Conservation (phyloP, 768 basidiomycete genomes). For the Hericium alpestre region DNA sequence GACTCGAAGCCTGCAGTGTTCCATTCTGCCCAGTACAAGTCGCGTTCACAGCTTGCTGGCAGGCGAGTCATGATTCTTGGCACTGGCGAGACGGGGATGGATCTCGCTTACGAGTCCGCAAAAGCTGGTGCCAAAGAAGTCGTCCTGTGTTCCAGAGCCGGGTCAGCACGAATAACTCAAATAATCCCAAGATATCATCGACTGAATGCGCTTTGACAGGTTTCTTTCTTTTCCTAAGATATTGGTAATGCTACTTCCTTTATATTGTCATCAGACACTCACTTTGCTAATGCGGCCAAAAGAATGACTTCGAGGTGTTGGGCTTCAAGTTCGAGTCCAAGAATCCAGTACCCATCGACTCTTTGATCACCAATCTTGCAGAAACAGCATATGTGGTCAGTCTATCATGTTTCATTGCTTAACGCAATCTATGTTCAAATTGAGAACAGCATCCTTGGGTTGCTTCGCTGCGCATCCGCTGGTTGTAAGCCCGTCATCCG, state of each 20-base stretch:
- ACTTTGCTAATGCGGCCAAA: background rate
- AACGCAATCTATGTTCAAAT: background rate
- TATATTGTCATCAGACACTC: background rate
- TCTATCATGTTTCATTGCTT: background rate
- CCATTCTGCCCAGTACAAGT: conserved; percentile 46
- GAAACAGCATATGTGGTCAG: conserved; percentile 43
- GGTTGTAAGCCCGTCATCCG: conserved; percentile 32
- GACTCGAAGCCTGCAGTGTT: conserved; percentile 21
- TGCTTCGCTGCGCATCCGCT: conserved; percentile 40
- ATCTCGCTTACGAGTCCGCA: conserved; percentile 39
- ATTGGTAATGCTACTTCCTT: conserved; percentile 21
- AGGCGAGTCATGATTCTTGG: conserved; percentile 46
- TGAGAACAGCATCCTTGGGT: conserved; percentile 46
- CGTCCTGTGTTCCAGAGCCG: conserved; percentile 40
- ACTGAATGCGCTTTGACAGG: conserved; percentile 14
- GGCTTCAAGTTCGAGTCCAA: conserved; percentile 35
- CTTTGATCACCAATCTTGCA: conserved; percentile 46
- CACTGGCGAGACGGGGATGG: conserved; percentile 55
- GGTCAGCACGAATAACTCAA: too few relatives aligned
- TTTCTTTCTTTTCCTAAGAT: conserved; percentile 53
- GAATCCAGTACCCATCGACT: conserved; percentile 32
- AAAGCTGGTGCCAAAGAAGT: conserved; percentile 43
- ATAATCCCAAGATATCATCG: background rate
- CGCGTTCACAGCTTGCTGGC: conserved; percentile 30
- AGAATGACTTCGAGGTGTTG: conserved; percentile 48